Evolutionary conservation across 192 early-diverging fungal genomes (phyloP), one percentile per base, ranked within the genome.

Genomic region (Irineochytrium annulatum): DNA sequence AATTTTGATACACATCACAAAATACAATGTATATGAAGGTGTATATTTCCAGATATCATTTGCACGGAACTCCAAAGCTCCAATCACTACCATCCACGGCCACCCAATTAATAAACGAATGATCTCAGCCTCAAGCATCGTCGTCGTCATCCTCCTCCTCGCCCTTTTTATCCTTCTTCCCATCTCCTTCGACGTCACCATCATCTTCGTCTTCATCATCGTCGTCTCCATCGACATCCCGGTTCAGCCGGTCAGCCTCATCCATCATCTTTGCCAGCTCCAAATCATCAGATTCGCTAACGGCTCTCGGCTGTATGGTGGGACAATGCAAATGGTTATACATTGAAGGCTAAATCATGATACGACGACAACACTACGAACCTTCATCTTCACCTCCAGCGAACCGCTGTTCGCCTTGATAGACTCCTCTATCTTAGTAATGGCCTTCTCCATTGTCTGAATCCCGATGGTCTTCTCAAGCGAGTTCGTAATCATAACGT

Each of bases 241-340:
- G 86, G 74, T 95, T 96, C 75, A 95, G 91, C 76, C 87, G 86
- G 72, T 92, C 91, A 31, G 86, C 89, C 56, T 85, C 82, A 57
- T 84, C 90, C 85, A 99, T 87, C 33, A 93, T 73, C 53, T 87
- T 88, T 56, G 84, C 89, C 48, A 99, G 86, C 79, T 99, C 96
- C 70, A 79, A 75, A 61, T 99, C 96, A 68, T 99, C 96, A 29
- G 86, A 85, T 63, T 93, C 93, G 53, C 83, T 87, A 17, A 99
- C 91, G 37, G 87, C 86, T 66, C 87, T 87, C 52, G 96, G 93
- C 80, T 80, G 52, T 1, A 34, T n/a, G 56, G 13, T 14, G 17
- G 20, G 19, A 27, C 19, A 46, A 46, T 17, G 17, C 8, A 16
- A 3, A 48, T 28, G 26, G 13, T 26, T 59, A n/a, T 34, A 56